phyloP scores from a whole-genome alignment of 2,329 filamentous ascomycete genomes.

The Neofusicoccum ribis region DNA sequence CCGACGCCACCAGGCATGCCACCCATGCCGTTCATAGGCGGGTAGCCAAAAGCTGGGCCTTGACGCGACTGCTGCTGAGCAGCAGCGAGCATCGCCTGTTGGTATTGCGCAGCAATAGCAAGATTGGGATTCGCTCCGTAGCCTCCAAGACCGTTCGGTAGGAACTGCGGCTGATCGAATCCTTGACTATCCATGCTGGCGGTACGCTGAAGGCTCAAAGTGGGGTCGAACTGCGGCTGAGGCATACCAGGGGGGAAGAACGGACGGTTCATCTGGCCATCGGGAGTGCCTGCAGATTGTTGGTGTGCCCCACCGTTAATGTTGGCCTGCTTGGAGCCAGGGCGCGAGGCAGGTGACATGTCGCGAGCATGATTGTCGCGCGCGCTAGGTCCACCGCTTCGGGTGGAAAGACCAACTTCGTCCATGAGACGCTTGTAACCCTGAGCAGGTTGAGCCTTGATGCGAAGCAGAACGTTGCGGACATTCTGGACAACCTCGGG shows the following conservation, averaged over 20 bases:
- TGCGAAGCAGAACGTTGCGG: conserved; percentile 79
- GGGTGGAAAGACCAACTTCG: conserved; percentile 82
- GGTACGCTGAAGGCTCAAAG: conserved; percentile 45
- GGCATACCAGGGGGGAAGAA: conserved; percentile 37
- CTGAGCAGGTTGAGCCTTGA: conserved; percentile 91
- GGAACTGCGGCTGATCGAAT: conserved; percentile 44
- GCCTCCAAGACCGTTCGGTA: conserved; percentile 35
- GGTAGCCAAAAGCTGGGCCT: conserved; percentile 16
- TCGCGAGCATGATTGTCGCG: conserved; percentile 29
- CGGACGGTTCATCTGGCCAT: conserved; percentile 31
- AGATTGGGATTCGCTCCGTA: conserved; percentile 33
- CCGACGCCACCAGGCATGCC: conserved; percentile 14
- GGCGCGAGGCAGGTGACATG: conserved; percentile 35
- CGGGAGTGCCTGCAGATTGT: conserved; percentile 16
- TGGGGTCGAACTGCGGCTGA: conserved; percentile 39
- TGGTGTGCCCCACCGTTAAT: conserved; percentile 21
- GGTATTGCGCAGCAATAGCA: conserved; percentile 49
- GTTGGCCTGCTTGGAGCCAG: conserved; percentile 36
- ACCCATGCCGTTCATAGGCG: conserved; percentile 17
- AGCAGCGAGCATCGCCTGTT: conserved; percentile 55
- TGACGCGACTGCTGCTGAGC: conserved; percentile 11
- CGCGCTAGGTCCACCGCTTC: conserved; percentile 40
- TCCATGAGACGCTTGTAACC: conserved; percentile 99
- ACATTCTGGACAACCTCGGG: conserved; percentile 88
- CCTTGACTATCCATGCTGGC: conserved; percentile 51